Conservation (phyloP, 148 eudicot genomes). For the Drosera capensis region DNA sequence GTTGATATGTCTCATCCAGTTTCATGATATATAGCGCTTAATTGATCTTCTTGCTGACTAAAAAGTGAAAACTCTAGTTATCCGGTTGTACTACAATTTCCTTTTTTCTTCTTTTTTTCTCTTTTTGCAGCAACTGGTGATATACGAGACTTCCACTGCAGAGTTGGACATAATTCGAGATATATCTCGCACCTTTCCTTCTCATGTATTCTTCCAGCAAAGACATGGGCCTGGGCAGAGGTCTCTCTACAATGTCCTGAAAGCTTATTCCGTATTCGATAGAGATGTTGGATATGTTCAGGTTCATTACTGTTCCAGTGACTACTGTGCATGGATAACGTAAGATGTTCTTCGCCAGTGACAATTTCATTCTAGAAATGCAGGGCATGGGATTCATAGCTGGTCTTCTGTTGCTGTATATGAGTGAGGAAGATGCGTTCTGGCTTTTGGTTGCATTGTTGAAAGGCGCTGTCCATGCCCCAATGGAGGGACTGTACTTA, state of each 20-base stretch:
- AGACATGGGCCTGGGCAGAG: constrained; percentile 99
- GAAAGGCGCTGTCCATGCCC: constrained; percentile 96
- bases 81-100: neutral
- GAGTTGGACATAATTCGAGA: constrained; percentile 95
- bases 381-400: constrained; percentile 99
- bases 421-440: constrained; percentile 99
- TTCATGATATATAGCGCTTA: too few relatives aligned
- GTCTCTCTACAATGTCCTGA: constrained; percentile 92
- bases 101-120: constrained; percentile 1
- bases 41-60: too few relatives aligned
- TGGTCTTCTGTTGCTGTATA: constrained; percentile 87
- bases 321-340: neutral
- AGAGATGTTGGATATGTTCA: constrained; percentile 99
- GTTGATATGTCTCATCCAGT: too few relatives aligned
- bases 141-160: constrained; percentile 92
- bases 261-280: constrained; percentile 96
- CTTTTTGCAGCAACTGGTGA: constrained; percentile 78
- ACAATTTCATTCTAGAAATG: constrained; percentile 7
- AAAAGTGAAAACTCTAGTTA: neutral
- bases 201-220: constrained; percentile 94
- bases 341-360: neutral
- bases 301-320: constrained; percentile 25
- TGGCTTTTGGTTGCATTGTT: constrained; percentile 90
- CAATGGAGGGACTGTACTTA: constrained; percentile 97
- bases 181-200: constrained; percentile 96